These are phyloP conservation scores for Medicago arabica DNA, from an alignment of 306 rosid genomes.

Conservation along the genomic window DNA sequence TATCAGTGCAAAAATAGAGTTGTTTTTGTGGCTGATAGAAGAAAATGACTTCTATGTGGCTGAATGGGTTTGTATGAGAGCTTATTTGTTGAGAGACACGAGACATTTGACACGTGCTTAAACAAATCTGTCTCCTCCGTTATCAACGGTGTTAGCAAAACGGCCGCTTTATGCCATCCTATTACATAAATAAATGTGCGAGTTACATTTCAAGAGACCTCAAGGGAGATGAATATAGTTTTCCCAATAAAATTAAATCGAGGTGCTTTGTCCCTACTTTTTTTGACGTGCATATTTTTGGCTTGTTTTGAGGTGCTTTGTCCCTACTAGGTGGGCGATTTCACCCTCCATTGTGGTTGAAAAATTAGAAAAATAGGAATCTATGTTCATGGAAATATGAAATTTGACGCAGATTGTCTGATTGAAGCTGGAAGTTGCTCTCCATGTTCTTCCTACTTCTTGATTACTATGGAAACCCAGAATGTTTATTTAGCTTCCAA, in stretches of 20 bases:
- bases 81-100: too few species aligned
- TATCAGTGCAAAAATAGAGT: too few species aligned
- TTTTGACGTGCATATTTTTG: neutral
- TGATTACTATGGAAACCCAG: slow-evolving; percentile 11
- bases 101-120: too few species aligned
- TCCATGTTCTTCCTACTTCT: slow-evolving; percentile 21
- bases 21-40: too few species aligned
- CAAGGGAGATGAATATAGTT: too few species aligned
- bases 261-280: slow-evolving; percentile 4
- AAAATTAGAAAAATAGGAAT: neutral
- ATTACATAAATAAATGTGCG: too few species aligned
- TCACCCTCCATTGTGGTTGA: neutral
- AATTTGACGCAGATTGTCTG: neutral
- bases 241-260: neutral
- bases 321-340: neutral
- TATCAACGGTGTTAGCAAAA: too few species aligned
- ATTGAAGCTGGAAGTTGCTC: neutral
- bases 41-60: too few species aligned
- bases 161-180: too few species aligned
- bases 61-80: too few species aligned
- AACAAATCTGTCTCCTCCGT: too few species aligned
- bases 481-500: slow-evolving; percentile 27
- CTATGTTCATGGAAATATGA: slow-evolving; percentile 4
- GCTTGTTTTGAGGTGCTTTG: neutral
- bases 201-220: too few species aligned